phyloP scores from a whole-genome alignment of 306 rosid species.

The Spatholobus suberectus region DNA sequence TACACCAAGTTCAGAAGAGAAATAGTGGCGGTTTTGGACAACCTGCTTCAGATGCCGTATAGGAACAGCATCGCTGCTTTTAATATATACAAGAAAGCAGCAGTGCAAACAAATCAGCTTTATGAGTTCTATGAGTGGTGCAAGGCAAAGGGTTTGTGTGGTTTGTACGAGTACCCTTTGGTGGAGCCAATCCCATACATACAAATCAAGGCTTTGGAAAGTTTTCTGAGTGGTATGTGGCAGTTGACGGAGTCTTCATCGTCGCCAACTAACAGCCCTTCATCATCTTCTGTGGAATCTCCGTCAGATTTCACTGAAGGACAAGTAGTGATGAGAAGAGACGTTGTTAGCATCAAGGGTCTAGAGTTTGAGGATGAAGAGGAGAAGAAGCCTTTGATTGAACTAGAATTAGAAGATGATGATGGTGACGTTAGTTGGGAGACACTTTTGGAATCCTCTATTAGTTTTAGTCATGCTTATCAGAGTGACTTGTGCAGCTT shows the following conservation, averaged over 20 bases:
- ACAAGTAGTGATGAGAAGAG: not conserved
- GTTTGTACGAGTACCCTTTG: slow-evolving; percentile 62
- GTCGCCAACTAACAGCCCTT: slow-evolving; percentile 17
- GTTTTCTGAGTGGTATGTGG: slow-evolving; percentile 71
- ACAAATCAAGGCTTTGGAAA: slow-evolving; percentile 64
- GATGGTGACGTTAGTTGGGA: slow-evolving; percentile 59
- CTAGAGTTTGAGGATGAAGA: slow-evolving; percentile 28
- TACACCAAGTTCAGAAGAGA: slow-evolving; percentile 52
- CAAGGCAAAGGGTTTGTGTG: slow-evolving; percentile 57
- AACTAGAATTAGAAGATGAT: too few relatives aligned
- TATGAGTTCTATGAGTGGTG: slow-evolving; percentile 70
- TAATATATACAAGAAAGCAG: slow-evolving; percentile 67
- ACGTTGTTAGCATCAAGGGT: slow-evolving; percentile 32
- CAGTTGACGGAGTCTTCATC: slow-evolving; percentile 61
- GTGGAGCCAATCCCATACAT: slow-evolving; percentile 62
- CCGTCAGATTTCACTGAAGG: slow-evolving; percentile 1
- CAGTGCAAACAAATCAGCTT: slow-evolving; percentile 61
- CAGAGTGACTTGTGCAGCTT: slow-evolving; percentile 26
- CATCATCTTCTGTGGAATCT: slow-evolving; percentile 31
- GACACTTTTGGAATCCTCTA: slow-evolving; percentile 69
- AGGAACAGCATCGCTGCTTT: slow-evolving; percentile 57
- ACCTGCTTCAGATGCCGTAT: slow-evolving; percentile 69
- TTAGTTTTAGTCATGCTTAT: slow-evolving; percentile 32
- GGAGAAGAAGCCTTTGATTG: too few relatives aligned
- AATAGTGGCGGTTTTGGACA: slow-evolving; percentile 59